Conservation (phyloP, 1,284 basidiomycete species). For the Inonotus obliquus region DNA sequence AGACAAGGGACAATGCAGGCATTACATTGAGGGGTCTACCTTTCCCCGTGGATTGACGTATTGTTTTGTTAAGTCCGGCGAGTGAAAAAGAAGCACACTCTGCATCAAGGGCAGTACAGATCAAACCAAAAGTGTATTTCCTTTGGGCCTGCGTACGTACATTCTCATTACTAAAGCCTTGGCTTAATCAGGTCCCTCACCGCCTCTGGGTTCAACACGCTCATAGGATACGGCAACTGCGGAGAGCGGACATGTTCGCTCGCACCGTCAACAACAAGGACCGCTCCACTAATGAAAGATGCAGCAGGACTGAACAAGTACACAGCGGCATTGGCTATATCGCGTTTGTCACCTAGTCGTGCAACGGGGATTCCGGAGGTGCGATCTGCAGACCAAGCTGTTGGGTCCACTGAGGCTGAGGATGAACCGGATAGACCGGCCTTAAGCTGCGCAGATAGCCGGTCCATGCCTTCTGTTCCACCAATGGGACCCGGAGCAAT, state of each 20-base stretch:
- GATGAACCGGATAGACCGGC: no score
- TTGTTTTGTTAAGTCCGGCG: no score
- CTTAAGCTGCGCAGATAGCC: constrained; percentile 48
- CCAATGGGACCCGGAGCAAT: constrained; percentile 86
- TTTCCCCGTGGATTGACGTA: no score
- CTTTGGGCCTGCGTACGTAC: neutral
- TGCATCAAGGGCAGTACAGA: no score
- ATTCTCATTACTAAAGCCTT: constrained; percentile 29
- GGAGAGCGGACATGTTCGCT: constrained; percentile 47
- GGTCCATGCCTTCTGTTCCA: constrained; percentile 81
- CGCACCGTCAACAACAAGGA: constrained; percentile 66
- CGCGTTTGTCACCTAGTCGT: constrained; percentile 60
- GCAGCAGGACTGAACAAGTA: constrained; percentile 92
- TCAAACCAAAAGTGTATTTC: neutral
- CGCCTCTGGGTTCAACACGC: constrained; percentile 55
- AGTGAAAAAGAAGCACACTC: no score
- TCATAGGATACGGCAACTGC: constrained; percentile 59
- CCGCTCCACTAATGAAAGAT: constrained; percentile 73
- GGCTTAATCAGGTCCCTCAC: constrained; percentile 37
- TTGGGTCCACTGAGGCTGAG: neutral
- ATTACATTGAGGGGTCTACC: no score
- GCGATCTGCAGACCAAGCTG: neutral
- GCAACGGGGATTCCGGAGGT: constrained; percentile 47
- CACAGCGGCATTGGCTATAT: constrained; percentile 77
- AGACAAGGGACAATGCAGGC: no score